phyloP scores from a whole-genome alignment of 345 rosid genomes.

The Arabis alpina region DNA sequence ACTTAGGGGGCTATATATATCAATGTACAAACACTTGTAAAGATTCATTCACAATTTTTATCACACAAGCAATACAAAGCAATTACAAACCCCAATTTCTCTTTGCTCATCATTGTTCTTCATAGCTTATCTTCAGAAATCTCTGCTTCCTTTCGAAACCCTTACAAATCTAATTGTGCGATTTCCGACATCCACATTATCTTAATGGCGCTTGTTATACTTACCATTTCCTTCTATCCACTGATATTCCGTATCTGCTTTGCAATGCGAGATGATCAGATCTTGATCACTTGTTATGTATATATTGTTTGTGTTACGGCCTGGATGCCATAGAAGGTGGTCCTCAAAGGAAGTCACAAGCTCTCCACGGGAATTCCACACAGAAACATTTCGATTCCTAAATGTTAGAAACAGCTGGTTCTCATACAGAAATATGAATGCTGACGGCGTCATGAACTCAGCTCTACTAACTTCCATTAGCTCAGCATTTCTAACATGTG shows the following conservation, averaged over 20 bases:
- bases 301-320: constrained; percentile 93
- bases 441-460: constrained; percentile 94
- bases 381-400: constrained; percentile 82
- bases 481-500: constrained; percentile 78
- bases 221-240: constrained; percentile 92
- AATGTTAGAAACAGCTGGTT: constrained; percentile 95
- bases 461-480: constrained; percentile 81
- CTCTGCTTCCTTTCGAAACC: too few relatives aligned
- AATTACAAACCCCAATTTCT: too few relatives aligned
- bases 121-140: too few relatives aligned
- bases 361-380: constrained; percentile 97
- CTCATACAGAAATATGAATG: constrained; percentile 91
- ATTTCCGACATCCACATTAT: too few relatives aligned
- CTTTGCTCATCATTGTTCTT: too few relatives aligned
- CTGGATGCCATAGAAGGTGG: constrained; percentile 95
- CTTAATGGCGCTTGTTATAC: constrained; percentile 7
- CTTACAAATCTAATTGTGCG: too few relatives aligned
- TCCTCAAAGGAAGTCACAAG: constrained; percentile 98
- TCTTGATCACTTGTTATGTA: constrained; percentile 98
- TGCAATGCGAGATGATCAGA: constrained; percentile 97
- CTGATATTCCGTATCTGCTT: constrained; percentile 88
- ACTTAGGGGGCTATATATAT: too few relatives aligned
- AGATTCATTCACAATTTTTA: too few relatives aligned
- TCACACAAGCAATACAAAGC: too few relatives aligned
- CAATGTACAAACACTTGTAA: too few relatives aligned